Percentiles rank a stretch among this genome's conserved stretches.
These are phyloP conservation scores for Paramecium bursaria DNA, from an alignment of 73 alveolate species.

Conservation along the genomic window DNA sequence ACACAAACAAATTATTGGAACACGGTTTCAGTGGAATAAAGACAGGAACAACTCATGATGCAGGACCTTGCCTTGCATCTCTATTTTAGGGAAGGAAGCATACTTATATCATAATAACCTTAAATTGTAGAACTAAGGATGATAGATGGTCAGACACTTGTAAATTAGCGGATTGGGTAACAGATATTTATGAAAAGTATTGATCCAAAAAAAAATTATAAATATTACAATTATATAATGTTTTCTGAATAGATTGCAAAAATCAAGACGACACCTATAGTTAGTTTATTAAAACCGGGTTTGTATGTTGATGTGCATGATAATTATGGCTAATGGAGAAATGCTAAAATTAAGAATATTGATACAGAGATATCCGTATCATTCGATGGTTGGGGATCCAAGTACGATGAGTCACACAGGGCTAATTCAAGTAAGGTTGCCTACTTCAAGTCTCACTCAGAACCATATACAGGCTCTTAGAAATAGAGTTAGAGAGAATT, in stretches of 20 bases:
- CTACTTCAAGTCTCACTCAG: constrained; percentile 46
- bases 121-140: constrained; percentile 64
- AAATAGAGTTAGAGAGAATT: constrained; percentile 1
- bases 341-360: not conserved
- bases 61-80: constrained; percentile 77
- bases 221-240: too few species aligned
- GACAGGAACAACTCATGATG: constrained; percentile 81
- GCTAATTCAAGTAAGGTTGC: constrained; percentile 16
- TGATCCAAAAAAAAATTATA: not conserved
- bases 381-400: constrained; percentile 47
- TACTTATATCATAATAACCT: constrained; percentile 12
- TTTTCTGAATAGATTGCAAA: too few species aligned
- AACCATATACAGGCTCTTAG: constrained; percentile 44
- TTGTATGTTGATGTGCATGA: constrained; percentile 40
- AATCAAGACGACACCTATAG: too few species aligned
- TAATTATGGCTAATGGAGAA: constrained; percentile 43
- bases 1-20: constrained; percentile 78
- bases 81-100: constrained; percentile 18
- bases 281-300: not conserved
- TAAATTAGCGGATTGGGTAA: constrained; percentile 61
- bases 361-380: not conserved
- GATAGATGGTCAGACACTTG: constrained; percentile 63
- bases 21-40: constrained; percentile 77
- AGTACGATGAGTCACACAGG: constrained; percentile 52
- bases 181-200: constrained; percentile 44